Base-by-base conservation (phyloP, 768 basidiomycete species). In the Peribolospora kevripleyi region DNA sequence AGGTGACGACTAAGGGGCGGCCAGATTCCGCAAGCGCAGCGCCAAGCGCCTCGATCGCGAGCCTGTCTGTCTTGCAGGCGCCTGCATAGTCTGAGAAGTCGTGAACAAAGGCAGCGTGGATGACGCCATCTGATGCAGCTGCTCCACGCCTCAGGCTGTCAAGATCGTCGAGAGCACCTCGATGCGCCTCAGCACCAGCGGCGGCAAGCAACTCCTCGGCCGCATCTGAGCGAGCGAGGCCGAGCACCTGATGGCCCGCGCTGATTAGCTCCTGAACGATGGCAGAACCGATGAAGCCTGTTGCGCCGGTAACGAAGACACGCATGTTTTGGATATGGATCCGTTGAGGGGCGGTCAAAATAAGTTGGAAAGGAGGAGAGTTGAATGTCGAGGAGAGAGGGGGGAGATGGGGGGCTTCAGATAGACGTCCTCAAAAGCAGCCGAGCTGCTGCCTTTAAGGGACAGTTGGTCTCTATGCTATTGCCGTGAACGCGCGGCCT, bases 221-320 rank as follows among this genome's bases (percentile, higher is more conserved):
- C 1, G 48, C 42, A 25, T 55, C 53, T 11, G 60, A 60, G 42
- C 61, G 59, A 13, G 63, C 58, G 40, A 64, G 55, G 40, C 54
- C 63, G 13, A 56, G 52, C 46, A 64, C 53, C 37, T 54, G 43
- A 52, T 63, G 61, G 6, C 64, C 64, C 41, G 55, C 45, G 1
- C 48, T 40, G 36, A 60, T 42, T 41, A 61, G 55, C 38, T 54
- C 41, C 11, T 57, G 48, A 43, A 59, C 46, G 57, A 61, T 41
- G 9, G 47, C 48, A 6, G 42, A 40, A 6, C 60, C 60, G 42
- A 61, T 54, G 52, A 51, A 64, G 25, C 65, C 65, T 4, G 59
- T 48, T 9, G 57, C 65, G 42, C 62, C 61, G 37, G 65, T 66
- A 38, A 64, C 53, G 52, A 65, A 63, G 43, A 63, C 60, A 54